Percentiles rank a stretch among this genome's conserved stretches.
phyloP scores from a whole-genome alignment of 805 yeast species.

The Candida manassasensis region DNA sequence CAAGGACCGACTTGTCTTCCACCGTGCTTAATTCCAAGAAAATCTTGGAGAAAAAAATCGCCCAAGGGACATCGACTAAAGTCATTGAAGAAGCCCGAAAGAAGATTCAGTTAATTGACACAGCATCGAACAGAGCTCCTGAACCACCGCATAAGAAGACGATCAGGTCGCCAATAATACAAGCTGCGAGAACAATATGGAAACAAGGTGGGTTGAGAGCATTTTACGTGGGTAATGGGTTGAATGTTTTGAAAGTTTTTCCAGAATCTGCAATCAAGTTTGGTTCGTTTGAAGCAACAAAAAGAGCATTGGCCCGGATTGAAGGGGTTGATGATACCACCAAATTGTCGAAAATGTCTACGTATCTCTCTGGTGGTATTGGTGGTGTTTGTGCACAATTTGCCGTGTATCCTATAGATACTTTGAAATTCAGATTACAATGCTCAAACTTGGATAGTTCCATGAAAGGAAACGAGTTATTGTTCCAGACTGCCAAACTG shows the following conservation, averaged over 20 bases:
- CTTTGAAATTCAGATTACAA: constrained; percentile 87
- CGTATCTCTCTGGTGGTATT: constrained; percentile 90
- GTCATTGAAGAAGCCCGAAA: constrained; percentile 31
- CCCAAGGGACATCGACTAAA: constrained; percentile 30
- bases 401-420: constrained; percentile 92
- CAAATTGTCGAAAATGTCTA: constrained; percentile 67
- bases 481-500: constrained; percentile 64
- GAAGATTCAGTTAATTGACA: constrained; percentile 22
- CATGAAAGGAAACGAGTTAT: constrained; percentile 55
- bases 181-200: constrained; percentile 79
- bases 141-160: constrained; percentile 40
- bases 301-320: constrained; percentile 61
- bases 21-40: constrained; percentile 58
- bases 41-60: constrained; percentile 33
- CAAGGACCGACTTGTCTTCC: constrained; percentile 77
- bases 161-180: constrained; percentile 67
- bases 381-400: constrained; percentile 95
- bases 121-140: constrained; percentile 22
- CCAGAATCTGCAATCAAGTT: constrained; percentile 98
- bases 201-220: constrained; percentile 83
- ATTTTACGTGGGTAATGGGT: constrained; percentile 93
- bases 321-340: constrained; percentile 74
- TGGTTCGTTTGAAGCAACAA: constrained; percentile 89
- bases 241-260: constrained; percentile 87
- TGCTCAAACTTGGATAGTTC: constrained; percentile 76